phyloP scores from a whole-genome alignment of 1,284 basidiomycete genomes.

The Ustilago curta region DNA sequence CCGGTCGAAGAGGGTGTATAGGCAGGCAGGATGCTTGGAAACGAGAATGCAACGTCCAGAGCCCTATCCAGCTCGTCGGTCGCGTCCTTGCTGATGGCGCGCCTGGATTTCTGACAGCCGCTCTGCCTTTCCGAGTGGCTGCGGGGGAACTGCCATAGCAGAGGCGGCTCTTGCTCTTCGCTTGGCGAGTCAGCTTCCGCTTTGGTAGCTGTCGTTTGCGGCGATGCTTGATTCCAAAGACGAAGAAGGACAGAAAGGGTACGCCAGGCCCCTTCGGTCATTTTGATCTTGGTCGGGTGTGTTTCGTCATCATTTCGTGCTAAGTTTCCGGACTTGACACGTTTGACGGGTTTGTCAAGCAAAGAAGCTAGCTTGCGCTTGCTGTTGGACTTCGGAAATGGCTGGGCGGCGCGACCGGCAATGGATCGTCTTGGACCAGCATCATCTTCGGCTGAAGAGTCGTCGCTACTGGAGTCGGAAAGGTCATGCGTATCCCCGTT shows the following conservation, averaged over 20 bases:
- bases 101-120: neutral
- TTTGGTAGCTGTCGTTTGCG: neutral
- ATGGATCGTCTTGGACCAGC: neutral
- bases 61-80: constrained; percentile 33
- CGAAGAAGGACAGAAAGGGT: constrained; percentile 30
- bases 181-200: neutral
- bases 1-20: constrained; percentile 8
- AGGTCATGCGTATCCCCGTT: constrained; percentile 5
- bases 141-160: constrained; percentile 41
- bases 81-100: neutral
- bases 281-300: constrained; percentile 2
- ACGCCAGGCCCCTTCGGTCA: constrained; percentile 50
- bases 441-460: constrained; percentile 16
- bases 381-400: constrained; percentile 1
- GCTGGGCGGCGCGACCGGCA: constrained; percentile 13
- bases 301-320: neutral
- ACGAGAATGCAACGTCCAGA: constrained; percentile 44
- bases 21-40: constrained; percentile 28
- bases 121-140: constrained; percentile 6
- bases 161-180: constrained; percentile 16
- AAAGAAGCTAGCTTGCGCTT: constrained; percentile 2
- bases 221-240: constrained; percentile 29
- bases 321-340: neutral
- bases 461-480: constrained; percentile 22
- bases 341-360: constrained; percentile 14